Evolutionary conservation across 805 yeast species (phyloP).

Genomic region (Cyberlindnera veronae): DNA sequence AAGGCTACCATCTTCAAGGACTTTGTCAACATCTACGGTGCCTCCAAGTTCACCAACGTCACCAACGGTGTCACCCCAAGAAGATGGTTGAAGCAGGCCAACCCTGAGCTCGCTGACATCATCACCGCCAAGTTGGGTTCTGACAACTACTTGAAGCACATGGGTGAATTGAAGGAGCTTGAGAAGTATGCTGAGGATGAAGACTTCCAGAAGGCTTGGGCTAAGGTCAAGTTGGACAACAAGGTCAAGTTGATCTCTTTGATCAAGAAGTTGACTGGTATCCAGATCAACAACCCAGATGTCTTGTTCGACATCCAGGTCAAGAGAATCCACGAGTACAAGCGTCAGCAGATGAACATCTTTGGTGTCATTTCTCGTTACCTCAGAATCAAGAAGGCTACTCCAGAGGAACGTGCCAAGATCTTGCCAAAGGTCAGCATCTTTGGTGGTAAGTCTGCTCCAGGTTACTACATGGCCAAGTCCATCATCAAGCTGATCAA

Average conservation of each 20-base stretch:
- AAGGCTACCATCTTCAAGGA: constrained; percentile 87
- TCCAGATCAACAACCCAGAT: constrained; percentile 57
- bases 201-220: constrained; percentile 69
- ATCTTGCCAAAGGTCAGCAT: constrained; percentile 74
- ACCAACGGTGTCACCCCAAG: constrained; percentile 96
- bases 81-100: constrained; percentile 94
- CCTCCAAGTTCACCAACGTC: constrained; percentile 82
- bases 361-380: constrained; percentile 87
- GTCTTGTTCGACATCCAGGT: constrained; percentile 90
- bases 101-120: constrained; percentile 72
- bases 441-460: constrained; percentile 95
- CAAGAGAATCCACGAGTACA: constrained; percentile 92
- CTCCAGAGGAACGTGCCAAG: constrained; percentile 55
- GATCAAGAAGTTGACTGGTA: constrained; percentile 58
- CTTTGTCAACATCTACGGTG: constrained; percentile 79
- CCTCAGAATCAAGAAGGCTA: constrained; percentile 64
- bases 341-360: constrained; percentile 90
- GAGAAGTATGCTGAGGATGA: constrained; percentile 65
- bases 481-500: constrained; percentile 82
- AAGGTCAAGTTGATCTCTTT: constrained; percentile 64
- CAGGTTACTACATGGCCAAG: constrained; percentile 97
- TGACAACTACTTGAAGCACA: constrained; percentile 64
- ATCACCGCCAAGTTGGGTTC: constrained; percentile 71
- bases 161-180: constrained; percentile 62
- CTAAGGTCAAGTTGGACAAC: constrained; percentile 62